Percentiles rank a stretch among this genome's conserved stretches.
Evolutionary conservation across 2,329 filamentous ascomycete genomes (phyloP).

Genomic region (Sclerotiophoma versabilis): DNA sequence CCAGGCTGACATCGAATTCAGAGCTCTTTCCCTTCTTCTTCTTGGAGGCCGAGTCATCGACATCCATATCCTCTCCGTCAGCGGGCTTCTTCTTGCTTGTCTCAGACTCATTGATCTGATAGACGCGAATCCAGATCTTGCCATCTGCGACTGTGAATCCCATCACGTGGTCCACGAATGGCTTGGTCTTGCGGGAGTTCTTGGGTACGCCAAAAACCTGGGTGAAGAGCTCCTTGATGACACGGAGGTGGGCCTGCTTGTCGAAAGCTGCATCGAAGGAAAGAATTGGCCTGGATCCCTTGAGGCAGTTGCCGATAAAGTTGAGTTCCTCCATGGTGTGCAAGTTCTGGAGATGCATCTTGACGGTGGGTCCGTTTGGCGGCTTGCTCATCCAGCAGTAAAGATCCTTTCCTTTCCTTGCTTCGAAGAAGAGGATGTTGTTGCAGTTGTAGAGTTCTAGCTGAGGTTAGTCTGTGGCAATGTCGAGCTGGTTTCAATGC

Average conservation of each 20-base stretch:
- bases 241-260: constrained; percentile 75
- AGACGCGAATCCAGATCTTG: constrained; percentile 95
- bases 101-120: constrained; percentile 89
- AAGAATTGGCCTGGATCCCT: constrained; percentile 87
- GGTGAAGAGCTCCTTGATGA: constrained; percentile 88
- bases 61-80: constrained; percentile 51
- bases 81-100: constrained; percentile 55
- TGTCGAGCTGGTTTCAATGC: too few species aligned
- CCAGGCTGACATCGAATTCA: constrained; percentile 79
- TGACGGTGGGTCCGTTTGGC: constrained; percentile 79
- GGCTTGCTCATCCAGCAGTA: constrained; percentile 94
- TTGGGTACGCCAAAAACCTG: constrained; percentile 94
- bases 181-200: constrained; percentile 86
- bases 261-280: constrained; percentile 92
- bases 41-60: constrained; percentile 41
- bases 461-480: constrained; percentile 18
- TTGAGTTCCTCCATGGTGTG: constrained; percentile 97
- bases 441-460: constrained; percentile 87
- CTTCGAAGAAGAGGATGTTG: constrained; percentile 94
- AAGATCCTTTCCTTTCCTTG: constrained; percentile 90
- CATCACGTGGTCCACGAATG: constrained; percentile 95
- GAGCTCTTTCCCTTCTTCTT: constrained; percentile 57
- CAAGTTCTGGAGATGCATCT: constrained; percentile 82
- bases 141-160: constrained; percentile 88
- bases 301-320: constrained; percentile 95